Base-by-base conservation (phyloP, 164 flowering plant genomes). In the Tetrastigma voinierianum region DNA sequence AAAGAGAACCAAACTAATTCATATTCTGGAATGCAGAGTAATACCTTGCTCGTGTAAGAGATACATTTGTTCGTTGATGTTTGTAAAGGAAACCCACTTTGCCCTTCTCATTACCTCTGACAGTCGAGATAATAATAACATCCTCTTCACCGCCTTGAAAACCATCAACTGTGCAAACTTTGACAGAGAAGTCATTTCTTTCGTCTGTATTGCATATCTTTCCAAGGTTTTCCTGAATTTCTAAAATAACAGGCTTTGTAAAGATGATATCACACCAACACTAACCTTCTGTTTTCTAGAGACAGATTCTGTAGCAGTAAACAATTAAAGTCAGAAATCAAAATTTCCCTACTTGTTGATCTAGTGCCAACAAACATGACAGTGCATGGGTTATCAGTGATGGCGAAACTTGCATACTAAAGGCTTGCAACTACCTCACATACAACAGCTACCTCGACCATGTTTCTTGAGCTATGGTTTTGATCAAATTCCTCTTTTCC, bases 131-230 rank as follows among this genome's bases (percentile, higher is more conserved):
- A 12, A 80, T 76, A 46, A 82, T 76, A 4, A 82, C 62, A 65
- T 82, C 86, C 25, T 76, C 77, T 56, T 82, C 83, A 4, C 83
- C 80, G 0, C 86, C 86, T 66, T 82, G 83, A 61, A 78, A 82
- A 17, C 83, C 83, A 76, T 82, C 83, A 54, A 82, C 70, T 0
- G 82, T 66, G 3, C 70, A 59, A 52, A 79, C 74, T 14, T 43
- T 76, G 51, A 80, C 74, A 9, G 54, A 7, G 21, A 77, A 80
- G 20, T 40, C 49, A 10, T 20, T 43, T 0, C 64, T 25, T 10
- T 1, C 13, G 1, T 54, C 25, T 61, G 12, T 45, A 2, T 18
- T 24, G 44, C 59, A 70, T n/a, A n/a, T 71, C 13, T 60, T 59
- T 18, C 70, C 70, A 25, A 79, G 65, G 53, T 71, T 76, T 5